These are phyloP conservation scores for Cercospora nicotianae DNA, from an alignment of 2,329 filamentous ascomycete species.

Conservation along the genomic window DNA sequence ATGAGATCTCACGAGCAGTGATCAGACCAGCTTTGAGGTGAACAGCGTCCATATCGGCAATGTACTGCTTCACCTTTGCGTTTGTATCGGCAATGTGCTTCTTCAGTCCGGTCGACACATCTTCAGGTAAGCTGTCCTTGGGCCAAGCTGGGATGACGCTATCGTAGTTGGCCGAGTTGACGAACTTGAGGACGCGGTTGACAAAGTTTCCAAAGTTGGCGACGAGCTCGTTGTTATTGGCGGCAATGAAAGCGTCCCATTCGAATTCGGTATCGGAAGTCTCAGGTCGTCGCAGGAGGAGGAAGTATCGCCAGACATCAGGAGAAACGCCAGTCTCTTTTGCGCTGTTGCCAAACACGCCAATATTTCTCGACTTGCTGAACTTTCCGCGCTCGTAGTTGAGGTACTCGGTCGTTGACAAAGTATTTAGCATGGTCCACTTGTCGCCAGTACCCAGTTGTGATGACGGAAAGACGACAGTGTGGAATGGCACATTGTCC, in stretches of 20 bases:
- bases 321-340: constrained; percentile 79
- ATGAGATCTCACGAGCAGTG: constrained; percentile 67
- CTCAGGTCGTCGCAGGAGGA: constrained; percentile 82
- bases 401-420: constrained; percentile 86
- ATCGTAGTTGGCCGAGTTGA: constrained; percentile 69
- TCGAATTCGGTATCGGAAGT: constrained; percentile 85
- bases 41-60: constrained; percentile 67
- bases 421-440: constrained; percentile 86
- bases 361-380: constrained; percentile 84
- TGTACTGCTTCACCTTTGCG: constrained; percentile 64
- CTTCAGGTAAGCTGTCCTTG: constrained; percentile 49
- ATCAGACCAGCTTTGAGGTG: constrained; percentile 68
- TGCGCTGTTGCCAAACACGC: constrained; percentile 88
- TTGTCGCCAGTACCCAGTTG: constrained; percentile 80
- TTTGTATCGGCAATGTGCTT: constrained; percentile 63
- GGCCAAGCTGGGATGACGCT: constrained; percentile 59
- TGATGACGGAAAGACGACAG: constrained; percentile 85
- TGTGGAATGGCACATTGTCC: constrained; percentile 84
- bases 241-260: constrained; percentile 78
- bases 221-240: constrained; percentile 87
- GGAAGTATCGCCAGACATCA: constrained; percentile 92
- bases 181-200: constrained; percentile 63
- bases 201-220: constrained; percentile 67
- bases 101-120: constrained; percentile 34
- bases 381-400: constrained; percentile 91